These are phyloP conservation scores for Ophiocordyceps camponoti-saundersi DNA, from an alignment of 2,329 filamentous ascomycete genomes.

Conservation along the genomic window DNA sequence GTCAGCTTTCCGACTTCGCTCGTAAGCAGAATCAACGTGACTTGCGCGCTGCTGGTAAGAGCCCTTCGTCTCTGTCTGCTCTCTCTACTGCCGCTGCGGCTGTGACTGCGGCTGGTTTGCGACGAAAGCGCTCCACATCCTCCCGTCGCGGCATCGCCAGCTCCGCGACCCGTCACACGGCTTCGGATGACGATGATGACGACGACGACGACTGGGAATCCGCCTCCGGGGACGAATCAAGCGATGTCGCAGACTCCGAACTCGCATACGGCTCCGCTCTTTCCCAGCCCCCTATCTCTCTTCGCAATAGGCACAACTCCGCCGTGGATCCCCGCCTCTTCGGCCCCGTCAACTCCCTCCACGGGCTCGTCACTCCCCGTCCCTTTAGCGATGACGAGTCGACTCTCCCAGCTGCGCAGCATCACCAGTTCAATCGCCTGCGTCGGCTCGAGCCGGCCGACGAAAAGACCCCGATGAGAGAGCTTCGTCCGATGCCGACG, in stretches of 20 bases:
- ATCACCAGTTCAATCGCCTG: conserved; percentile 5
- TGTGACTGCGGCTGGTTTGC: conserved; percentile 11
- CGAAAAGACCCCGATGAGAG: conserved; percentile 29
- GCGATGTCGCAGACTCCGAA: conserved; percentile 20
- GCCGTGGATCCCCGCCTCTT: conserved; percentile 41
- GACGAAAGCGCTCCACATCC: conserved; percentile 16
- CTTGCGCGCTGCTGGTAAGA: conserved; percentile 19
- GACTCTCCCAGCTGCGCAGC: conserved; percentile 10
- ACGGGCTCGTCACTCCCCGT: conserved; percentile 35
- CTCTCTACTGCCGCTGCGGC: conserved; percentile 19
- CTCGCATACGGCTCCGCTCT: conserved; percentile 17
- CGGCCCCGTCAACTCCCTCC: conserved; percentile 43
- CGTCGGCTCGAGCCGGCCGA: conserved; percentile 8
- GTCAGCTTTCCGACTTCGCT: conserved; percentile 35
- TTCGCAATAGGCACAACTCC: conserved; percentile 22
- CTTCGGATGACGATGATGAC: conserved; percentile 29
- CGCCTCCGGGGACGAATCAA: conserved; percentile 30
- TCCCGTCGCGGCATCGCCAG: conserved; percentile 18
- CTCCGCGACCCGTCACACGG: conserved; percentile 21
- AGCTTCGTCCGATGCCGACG: conserved; percentile 49
- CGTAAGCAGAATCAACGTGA: conserved; percentile 33
- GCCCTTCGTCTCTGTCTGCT: conserved; percentile 8
- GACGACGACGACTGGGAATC: conserved; percentile 42
- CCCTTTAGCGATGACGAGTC: conserved; percentile 27
- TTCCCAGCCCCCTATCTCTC: conserved; percentile 7